Percentiles rank a stretch among this genome's conserved stretches.
Evolutionary conservation across 176 grass and related monocot genomes (phyloP).

Genomic region (Zoysia pacifica): DNA sequence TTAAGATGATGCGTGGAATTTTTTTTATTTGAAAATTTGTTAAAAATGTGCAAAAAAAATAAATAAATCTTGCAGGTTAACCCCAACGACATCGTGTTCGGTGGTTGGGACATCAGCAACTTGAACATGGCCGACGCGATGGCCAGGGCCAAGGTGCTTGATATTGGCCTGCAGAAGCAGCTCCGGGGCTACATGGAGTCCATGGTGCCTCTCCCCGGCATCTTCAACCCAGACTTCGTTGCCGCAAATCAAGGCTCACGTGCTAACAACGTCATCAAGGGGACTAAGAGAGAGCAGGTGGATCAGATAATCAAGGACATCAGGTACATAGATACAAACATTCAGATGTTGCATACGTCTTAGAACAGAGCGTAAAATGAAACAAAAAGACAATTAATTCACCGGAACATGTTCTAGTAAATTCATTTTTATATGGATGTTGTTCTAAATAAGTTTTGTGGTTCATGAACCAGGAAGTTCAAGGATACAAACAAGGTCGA

Average conservation of each 20-base stretch:
- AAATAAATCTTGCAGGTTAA: conserved; percentile 59
- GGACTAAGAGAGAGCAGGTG: conserved; percentile 85
- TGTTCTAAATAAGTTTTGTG: background rate
- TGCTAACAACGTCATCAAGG: conserved; percentile 68
- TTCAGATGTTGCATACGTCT: background rate
- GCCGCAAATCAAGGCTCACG: conserved; percentile 83
- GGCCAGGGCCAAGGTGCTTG: conserved; percentile 89
- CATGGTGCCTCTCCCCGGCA: conserved; percentile 82
- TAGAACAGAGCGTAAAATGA: background rate
- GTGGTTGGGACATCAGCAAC: conserved; percentile 95
- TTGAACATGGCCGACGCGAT: conserved; percentile 95
- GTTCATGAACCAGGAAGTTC: conserved; percentile 65
- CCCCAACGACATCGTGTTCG: conserved; percentile 85
- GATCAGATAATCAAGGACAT: conserved; percentile 89
- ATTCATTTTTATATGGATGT: background rate
- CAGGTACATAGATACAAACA: conserved; percentile 44
- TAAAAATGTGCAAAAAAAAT: background rate
- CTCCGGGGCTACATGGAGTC: conserved; percentile 92
- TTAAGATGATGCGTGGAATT: background rate
- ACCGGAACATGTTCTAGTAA: background rate
- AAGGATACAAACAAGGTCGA: conserved; percentile 93
- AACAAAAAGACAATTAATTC: background rate
- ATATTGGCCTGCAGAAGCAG: conserved; percentile 97
- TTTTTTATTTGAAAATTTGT: background rate
- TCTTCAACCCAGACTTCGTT: conserved; percentile 87